These are phyloP conservation scores for Agrostemma githago DNA, from an alignment of 148 eudicot species.

Conservation along the genomic window DNA sequence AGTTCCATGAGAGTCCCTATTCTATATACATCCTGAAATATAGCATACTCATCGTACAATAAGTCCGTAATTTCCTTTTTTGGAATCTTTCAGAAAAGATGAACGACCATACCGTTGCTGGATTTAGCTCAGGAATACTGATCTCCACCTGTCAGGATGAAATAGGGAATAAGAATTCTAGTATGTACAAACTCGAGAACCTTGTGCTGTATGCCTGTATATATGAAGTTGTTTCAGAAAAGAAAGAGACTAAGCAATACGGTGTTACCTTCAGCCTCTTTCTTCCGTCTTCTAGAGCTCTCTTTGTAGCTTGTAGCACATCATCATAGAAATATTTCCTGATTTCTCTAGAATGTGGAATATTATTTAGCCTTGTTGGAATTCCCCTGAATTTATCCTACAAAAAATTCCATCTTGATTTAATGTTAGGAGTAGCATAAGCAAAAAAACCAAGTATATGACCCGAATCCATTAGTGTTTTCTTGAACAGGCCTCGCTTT, in stretches of 20 bases:
- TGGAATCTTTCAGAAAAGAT: constrained; percentile 13
- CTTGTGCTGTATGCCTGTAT: no score
- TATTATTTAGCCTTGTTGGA: constrained; percentile 92
- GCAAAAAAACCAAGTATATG: background rate
- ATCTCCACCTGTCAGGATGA: constrained; percentile 70
- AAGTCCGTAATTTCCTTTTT: constrained; percentile 11
- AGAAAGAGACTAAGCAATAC: background rate
- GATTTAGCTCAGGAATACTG: constrained; percentile 90
- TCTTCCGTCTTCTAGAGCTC: constrained; percentile 74
- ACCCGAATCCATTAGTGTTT: background rate
- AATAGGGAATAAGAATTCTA: constrained; percentile 4
- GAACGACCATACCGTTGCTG: constrained; percentile 60
- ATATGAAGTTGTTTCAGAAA: background rate
- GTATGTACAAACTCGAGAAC: background rate
- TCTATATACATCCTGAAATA: constrained; percentile 90
- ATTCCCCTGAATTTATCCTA: constrained; percentile 92
- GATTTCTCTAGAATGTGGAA: constrained; percentile 96
- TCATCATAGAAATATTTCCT: constrained; percentile 90
- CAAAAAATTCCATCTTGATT: constrained; percentile 30
- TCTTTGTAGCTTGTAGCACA: constrained; percentile 80
- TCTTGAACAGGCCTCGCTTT: background rate
- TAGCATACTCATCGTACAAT: constrained; percentile 24
- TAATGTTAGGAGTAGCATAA: constrained; percentile 9
- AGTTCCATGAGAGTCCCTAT: constrained; percentile 98
- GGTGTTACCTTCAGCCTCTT: constrained; percentile 64